Evolutionary conservation across 2,329 filamentous ascomycete species (phyloP).

Genomic region (Sphaerulina vaccinii): DNA sequence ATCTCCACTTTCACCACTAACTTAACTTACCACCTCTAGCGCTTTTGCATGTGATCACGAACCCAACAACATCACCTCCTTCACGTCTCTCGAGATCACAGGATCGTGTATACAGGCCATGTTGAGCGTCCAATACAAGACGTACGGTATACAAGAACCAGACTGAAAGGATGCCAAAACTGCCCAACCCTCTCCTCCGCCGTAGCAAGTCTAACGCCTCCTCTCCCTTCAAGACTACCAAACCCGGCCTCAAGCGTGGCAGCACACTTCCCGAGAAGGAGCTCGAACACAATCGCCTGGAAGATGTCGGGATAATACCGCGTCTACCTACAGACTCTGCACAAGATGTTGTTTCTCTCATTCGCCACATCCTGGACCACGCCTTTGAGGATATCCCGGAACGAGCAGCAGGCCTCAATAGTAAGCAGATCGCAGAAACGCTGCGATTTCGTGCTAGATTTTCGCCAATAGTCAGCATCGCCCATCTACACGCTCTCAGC

Average conservation of each 20-base stretch:
- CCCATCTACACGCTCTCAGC: slow-evolving; percentile 65
- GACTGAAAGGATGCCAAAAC: slow-evolving; percentile 25
- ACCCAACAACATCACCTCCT: neutral
- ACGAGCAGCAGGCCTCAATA: slow-evolving; percentile 60
- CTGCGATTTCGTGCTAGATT: slow-evolving; percentile 60
- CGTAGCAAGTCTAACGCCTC: slow-evolving; percentile 44
- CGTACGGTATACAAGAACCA: neutral
- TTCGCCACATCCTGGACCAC: slow-evolving; percentile 58
- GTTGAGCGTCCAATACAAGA: neutral
- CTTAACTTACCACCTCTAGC: no score
- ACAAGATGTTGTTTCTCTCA: slow-evolving; percentile 52
- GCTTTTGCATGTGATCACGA: neutral
- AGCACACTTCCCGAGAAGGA: slow-evolving; percentile 24
- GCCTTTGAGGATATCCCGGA: slow-evolving; percentile 67
- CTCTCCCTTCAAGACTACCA: slow-evolving; percentile 39
- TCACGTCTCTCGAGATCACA: no score
- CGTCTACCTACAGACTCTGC: slow-evolving; percentile 61
- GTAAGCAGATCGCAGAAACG: slow-evolving; percentile 61
- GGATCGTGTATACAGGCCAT: neutral
- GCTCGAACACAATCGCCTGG: slow-evolving; percentile 49
- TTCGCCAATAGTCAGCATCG: slow-evolving; percentile 64
- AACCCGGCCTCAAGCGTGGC: slow-evolving; percentile 28
- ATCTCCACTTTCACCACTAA: no score
- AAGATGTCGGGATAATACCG: slow-evolving; percentile 57
- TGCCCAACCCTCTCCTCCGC: slow-evolving; percentile 34